Evolutionary conservation across 1,284 basidiomycete genomes (phyloP).

Genomic region (Psilocybe mexicana): DNA sequence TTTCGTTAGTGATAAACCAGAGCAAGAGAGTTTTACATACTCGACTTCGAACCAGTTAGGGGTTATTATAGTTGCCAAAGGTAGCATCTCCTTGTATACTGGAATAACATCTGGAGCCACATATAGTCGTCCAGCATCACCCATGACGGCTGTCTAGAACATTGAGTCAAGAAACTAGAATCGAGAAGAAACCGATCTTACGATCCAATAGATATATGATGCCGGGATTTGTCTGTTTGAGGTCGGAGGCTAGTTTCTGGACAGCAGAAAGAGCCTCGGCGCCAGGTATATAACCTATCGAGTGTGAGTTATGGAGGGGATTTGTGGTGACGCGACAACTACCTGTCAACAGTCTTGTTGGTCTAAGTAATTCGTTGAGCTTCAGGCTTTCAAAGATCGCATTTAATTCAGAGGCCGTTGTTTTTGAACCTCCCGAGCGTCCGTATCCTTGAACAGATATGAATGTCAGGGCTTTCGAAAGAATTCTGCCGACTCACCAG

Average conservation of each 20-base stretch:
- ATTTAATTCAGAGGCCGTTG: slow-evolving; percentile 67
- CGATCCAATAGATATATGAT: slow-evolving; percentile 90
- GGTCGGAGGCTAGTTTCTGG: slow-evolving; percentile 58
- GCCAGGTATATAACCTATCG: slow-evolving; percentile 82
- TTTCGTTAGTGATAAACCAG: background rate
- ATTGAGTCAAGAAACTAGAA: background rate
- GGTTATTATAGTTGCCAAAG: slow-evolving; percentile 86
- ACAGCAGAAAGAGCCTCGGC: slow-evolving; percentile 79
- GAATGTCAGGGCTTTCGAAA: background rate
- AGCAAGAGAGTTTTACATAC: slow-evolving; percentile 47
- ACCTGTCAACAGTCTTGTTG: slow-evolving; percentile 75
- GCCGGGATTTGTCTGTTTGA: slow-evolving; percentile 57
- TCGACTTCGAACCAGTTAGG: slow-evolving; percentile 99
- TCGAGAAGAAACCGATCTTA: slow-evolving; percentile 32
- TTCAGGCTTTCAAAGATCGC: slow-evolving; percentile 71
- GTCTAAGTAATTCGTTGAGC: slow-evolving; percentile 64
- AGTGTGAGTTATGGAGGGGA: background rate
- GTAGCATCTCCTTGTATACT: slow-evolving; percentile 81
- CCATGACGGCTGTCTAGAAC: slow-evolving; percentile 70
- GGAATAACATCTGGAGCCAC: slow-evolving; percentile 89
- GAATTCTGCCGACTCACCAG: slow-evolving; percentile 52
- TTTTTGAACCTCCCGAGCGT: slow-evolving; percentile 71
- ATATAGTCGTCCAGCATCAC: slow-evolving; percentile 87
- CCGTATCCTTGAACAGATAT: slow-evolving; percentile 63
- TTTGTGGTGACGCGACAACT: slow-evolving; percentile 2